Evolutionary conservation across 2,329 filamentous ascomycete genomes (phyloP).

Genomic region (Orbilia blumenaviensis): DNA sequence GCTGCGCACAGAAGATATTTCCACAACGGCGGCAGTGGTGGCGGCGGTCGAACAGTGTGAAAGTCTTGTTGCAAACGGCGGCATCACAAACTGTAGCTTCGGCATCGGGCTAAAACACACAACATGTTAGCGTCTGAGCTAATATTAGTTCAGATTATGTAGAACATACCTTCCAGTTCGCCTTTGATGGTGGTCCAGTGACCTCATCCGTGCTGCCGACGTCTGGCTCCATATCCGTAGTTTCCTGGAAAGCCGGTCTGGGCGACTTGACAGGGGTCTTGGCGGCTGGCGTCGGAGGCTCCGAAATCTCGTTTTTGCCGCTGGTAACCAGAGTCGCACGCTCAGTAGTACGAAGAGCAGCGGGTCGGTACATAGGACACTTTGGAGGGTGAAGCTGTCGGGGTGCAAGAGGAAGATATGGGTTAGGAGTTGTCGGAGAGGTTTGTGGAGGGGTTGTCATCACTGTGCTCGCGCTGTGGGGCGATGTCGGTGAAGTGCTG

Average conservation of each 20-base stretch:
- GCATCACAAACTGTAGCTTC: slow-evolving; percentile 57
- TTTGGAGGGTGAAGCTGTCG: slow-evolving; percentile 58
- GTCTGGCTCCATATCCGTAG: slow-evolving; percentile 30
- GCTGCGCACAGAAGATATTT: slow-evolving; percentile 57
- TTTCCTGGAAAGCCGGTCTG: slow-evolving; percentile 6
- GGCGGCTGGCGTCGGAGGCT: slow-evolving; percentile 18
- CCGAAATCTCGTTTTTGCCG: slow-evolving; percentile 38
- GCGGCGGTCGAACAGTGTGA: slow-evolving; percentile 57
- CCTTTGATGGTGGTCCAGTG: slow-evolving; percentile 56
- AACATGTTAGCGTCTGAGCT: neutral
- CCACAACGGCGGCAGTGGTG: slow-evolving; percentile 58
- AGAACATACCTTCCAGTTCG: slow-evolving; percentile 57
- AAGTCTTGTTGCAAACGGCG: slow-evolving; percentile 56
- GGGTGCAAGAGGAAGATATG: slow-evolving; percentile 53
- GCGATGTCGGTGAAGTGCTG: slow-evolving; percentile 46
- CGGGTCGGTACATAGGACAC: slow-evolving; percentile 57
- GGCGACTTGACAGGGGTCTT: slow-evolving; percentile 27
- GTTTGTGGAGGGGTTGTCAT: slow-evolving; percentile 44
- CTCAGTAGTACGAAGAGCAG: slow-evolving; percentile 58
- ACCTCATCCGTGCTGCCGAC: slow-evolving; percentile 54
- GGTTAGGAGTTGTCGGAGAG: slow-evolving; percentile 42
- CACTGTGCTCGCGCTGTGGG: slow-evolving; percentile 37
- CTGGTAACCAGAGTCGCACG: slow-evolving; percentile 48
- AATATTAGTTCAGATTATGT: neutral
- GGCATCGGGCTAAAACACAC: slow-evolving; percentile 55